Conservation (phyloP, 768 basidiomycete species). For the Tylopilus intermedius region DNA sequence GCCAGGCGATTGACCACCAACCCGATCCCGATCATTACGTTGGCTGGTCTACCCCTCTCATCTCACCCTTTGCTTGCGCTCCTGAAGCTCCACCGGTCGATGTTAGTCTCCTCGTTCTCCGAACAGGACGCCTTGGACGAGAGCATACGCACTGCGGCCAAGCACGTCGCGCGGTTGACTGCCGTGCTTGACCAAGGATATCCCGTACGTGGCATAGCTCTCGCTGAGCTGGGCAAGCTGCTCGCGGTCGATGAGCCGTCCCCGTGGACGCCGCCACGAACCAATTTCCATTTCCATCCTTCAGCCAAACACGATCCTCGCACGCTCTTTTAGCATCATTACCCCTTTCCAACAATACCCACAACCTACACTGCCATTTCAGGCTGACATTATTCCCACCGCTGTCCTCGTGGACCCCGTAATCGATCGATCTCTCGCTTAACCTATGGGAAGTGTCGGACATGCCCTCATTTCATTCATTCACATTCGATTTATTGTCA, state of each 20-base stretch:
- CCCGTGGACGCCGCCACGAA: conserved; percentile 27
- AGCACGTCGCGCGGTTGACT: conserved; percentile 48
- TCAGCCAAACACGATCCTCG: too few relatives aligned
- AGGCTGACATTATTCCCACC: too few relatives aligned
- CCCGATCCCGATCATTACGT: conserved; percentile 58
- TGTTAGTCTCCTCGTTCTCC: conserved; percentile 53
- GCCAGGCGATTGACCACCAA: conserved; percentile 58
- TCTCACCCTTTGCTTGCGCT: conserved; percentile 77
- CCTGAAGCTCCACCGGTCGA: conserved; percentile 62
- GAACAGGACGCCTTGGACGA: conserved; percentile 56
- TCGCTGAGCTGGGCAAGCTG: conserved; percentile 78
- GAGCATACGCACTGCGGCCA: conserved; percentile 52
- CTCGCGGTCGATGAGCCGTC: conserved; percentile 72
- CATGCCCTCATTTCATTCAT: too few relatives aligned
- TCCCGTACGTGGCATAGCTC: conserved; percentile 68
- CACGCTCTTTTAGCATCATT: too few relatives aligned
- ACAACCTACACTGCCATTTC: too few relatives aligned
- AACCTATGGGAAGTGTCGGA: too few relatives aligned
- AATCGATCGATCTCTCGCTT: too few relatives aligned
- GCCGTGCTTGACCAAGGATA: conserved; percentile 59
- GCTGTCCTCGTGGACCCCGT: too few relatives aligned
- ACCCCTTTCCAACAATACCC: too few relatives aligned
- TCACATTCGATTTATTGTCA: too few relatives aligned
- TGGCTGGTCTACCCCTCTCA: conserved; percentile 55
- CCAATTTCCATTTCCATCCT: conserved; percentile 39